Percentiles rank a stretch among this genome's conserved stretches.
phyloP scores from a whole-genome alignment of 2,329 filamentous ascomycete genomes.

The Trichothecium sympodiale region DNA sequence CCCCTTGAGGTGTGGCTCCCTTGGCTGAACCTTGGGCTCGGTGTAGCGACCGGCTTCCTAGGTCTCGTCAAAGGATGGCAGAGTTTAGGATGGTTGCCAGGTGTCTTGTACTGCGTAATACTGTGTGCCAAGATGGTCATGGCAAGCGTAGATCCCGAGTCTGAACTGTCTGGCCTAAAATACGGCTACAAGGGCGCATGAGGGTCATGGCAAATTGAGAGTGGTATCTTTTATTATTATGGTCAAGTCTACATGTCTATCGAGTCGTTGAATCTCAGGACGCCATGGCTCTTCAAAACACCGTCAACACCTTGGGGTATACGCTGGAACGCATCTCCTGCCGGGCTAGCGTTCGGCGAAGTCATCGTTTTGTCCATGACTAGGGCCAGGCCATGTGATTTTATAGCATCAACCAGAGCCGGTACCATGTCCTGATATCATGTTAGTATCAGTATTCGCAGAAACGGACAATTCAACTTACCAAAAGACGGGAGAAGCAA shows the following conservation, averaged over 20 bases:
- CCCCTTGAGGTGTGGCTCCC: conserved; percentile 50
- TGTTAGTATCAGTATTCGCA: conserved; percentile 9
- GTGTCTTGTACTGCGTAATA: conserved; percentile 48
- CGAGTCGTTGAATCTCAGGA: conserved; percentile 85
- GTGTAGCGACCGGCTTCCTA: conserved; percentile 35
- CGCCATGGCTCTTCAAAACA: conserved; percentile 72
- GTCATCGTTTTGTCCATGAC: conserved; percentile 76
- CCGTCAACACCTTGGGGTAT: conserved; percentile 80
- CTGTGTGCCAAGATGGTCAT: conserved; percentile 55
- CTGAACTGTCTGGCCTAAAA: conserved; percentile 48
- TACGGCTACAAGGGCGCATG: conserved; percentile 60
- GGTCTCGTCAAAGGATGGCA: conserved; percentile 28
- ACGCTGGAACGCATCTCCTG: conserved; percentile 41
- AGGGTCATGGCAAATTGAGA: conserved; percentile 1
- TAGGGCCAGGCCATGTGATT: conserved; percentile 83
- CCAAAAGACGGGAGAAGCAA: conserved; percentile 76
- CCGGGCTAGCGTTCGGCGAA: conserved; percentile 23
- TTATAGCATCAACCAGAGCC: conserved; percentile 83
- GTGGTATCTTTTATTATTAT: background rate
- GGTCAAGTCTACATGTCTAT: conserved; percentile 52
- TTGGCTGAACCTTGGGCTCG: conserved; percentile 48
- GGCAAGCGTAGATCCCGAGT: conserved; percentile 56
- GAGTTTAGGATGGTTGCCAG: conserved; percentile 40
- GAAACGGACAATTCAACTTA: conserved; percentile 33
- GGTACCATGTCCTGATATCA: conserved; percentile 72